These are phyloP conservation scores for Cordyceps militaris DNA, from an alignment of 2,329 filamentous ascomycete genomes.

Conservation along the genomic window DNA sequence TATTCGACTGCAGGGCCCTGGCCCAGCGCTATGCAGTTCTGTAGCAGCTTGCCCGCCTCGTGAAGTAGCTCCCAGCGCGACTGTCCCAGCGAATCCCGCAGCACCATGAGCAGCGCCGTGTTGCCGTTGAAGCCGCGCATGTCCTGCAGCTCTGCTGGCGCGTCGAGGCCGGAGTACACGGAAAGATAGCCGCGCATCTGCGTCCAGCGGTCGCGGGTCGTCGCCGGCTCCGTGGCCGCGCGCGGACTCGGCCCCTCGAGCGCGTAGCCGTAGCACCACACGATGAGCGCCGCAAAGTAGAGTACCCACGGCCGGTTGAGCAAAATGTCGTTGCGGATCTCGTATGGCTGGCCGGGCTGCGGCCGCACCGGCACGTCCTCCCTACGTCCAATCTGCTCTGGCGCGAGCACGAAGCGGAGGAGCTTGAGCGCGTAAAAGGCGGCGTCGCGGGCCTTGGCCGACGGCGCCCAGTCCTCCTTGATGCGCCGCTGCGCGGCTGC, in stretches of 20 bases:
- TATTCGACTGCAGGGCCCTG: too few relatives aligned
- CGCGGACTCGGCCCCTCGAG: constrained; percentile 64
- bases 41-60: constrained; percentile 74
- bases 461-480: constrained; percentile 83
- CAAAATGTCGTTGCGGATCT: constrained; percentile 78
- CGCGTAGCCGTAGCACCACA: constrained; percentile 93
- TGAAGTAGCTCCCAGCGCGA: constrained; percentile 88
- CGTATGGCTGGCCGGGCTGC: constrained; percentile 51
- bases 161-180: constrained; percentile 61
- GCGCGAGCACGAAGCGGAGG: constrained; percentile 72
- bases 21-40: constrained; percentile 66
- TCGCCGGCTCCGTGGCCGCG: constrained; percentile 39
- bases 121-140: constrained; percentile 75
- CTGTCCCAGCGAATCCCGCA: constrained; percentile 73
- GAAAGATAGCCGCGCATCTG: constrained; percentile 77
- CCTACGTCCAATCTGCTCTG: constrained; percentile 32
- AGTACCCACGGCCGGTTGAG: constrained; percentile 92
- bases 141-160: constrained; percentile 69
- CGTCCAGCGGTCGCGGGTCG: constrained; percentile 54
- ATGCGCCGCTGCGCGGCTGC: constrained; percentile 73
- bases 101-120: constrained; percentile 70
- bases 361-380: constrained; percentile 33
- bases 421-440: constrained; percentile 90
- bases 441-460: constrained; percentile 80
- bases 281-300: constrained; percentile 84